phyloP scores from a whole-genome alignment of 2,329 filamentous ascomycete species.

The Paraphoma sp. region DNA sequence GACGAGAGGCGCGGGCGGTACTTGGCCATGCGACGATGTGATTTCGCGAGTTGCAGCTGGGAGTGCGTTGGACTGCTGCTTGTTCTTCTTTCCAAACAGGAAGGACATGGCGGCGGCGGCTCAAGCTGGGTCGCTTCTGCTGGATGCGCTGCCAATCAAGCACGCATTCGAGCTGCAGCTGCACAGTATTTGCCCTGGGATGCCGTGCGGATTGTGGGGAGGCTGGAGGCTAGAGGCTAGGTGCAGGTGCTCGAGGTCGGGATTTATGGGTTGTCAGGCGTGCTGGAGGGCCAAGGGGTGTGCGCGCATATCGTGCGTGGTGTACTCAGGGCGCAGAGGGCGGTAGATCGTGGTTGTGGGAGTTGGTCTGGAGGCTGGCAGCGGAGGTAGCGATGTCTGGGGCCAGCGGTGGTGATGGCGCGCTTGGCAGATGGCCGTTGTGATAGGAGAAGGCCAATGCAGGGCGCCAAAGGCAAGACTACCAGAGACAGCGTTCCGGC shows the following conservation, averaged over 20 bases:
- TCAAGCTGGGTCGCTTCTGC: constrained; percentile 25
- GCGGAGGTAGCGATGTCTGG: not conserved
- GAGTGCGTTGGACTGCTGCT: constrained; percentile 51
- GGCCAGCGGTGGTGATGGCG: not conserved
- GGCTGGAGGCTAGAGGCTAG: constrained; percentile 5
- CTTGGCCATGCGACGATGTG: constrained; percentile 62
- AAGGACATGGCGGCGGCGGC: constrained; percentile 56
- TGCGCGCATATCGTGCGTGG: constrained; percentile 21
- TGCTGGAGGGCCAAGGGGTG: constrained; percentile 2
- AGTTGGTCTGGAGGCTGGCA: not conserved
- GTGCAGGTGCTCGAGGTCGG: not conserved
- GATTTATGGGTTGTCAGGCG: constrained; percentile 5
- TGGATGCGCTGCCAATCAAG: constrained; percentile 34
- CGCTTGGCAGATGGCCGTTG: not conserved
- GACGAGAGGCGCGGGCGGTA: constrained; percentile 44
- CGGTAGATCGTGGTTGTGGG: not conserved
- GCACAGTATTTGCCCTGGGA: not conserved
- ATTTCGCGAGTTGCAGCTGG: constrained; percentile 64
- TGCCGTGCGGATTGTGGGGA: constrained; percentile 5
- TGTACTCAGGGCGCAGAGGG: constrained; percentile 2
- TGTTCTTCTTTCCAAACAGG: constrained; percentile 58
- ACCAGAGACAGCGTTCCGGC: not conserved
- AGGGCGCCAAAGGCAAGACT: not conserved
- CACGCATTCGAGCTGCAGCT: constrained; percentile 40
- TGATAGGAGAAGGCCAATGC: not conserved